Evolutionary conservation across 495 filamentous ascomycete species (phyloP).

Genomic region (Choiromyces venosus): DNA sequence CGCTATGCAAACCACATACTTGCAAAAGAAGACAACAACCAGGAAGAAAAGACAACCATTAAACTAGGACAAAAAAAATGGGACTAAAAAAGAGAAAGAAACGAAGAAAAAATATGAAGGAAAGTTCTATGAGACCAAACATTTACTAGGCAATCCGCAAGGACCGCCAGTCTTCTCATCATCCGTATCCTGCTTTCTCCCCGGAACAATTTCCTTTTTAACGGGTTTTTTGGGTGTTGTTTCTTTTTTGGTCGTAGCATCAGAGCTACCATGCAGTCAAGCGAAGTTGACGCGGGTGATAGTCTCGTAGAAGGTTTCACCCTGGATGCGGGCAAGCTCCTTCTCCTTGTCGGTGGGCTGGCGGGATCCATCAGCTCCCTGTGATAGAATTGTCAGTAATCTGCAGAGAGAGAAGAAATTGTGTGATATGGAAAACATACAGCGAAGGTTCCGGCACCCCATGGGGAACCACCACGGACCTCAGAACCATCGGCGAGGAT

Average conservation of each 20-base stretch:
- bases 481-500: slow-evolving; percentile 63
- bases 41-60: not conserved
- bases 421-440: slow-evolving; percentile 46
- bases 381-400: slow-evolving; percentile 21
- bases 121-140: slow-evolving; percentile 53
- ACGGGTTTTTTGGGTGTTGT: slow-evolving; percentile 22
- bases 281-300: slow-evolving; percentile 66
- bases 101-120: not conserved
- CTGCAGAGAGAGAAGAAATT: not conserved
- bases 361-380: slow-evolving; percentile 69
- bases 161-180: slow-evolving; percentile 51
- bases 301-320: slow-evolving; percentile 76
- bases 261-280: slow-evolving; percentile 70
- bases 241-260: slow-evolving; percentile 37
- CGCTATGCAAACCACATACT: slow-evolving; percentile 1
- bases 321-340: slow-evolving; percentile 70
- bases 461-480: slow-evolving; percentile 77
- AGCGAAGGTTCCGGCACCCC: slow-evolving; percentile 93
- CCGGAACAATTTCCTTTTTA: slow-evolving; percentile 39
- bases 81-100: not conserved
- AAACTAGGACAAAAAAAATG: not conserved
- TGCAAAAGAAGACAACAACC: not conserved
- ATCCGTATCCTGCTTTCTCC: slow-evolving; percentile 42
- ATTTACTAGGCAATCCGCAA: slow-evolving; percentile 66
- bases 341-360: slow-evolving; percentile 71